A percentile compares a stretch with the other conserved stretches of the same genome.
phyloP scores from a whole-genome alignment of 2,329 filamentous ascomycete genomes.

The Colletotrichum sp. region DNA sequence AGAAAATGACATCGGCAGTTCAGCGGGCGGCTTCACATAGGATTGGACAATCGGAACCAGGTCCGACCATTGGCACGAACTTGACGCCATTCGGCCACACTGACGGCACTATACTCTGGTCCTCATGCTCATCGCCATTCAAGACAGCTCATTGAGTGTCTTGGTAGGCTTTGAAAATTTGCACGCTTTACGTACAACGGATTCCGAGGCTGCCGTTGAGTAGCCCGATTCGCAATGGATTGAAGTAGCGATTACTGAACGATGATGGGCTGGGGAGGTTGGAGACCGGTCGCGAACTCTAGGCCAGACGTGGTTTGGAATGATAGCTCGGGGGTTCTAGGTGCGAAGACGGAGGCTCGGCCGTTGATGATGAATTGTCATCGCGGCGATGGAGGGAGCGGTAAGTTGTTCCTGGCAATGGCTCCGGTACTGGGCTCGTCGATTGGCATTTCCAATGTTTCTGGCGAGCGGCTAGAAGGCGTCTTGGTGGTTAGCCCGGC shows the following conservation, averaged over 20 bases:
- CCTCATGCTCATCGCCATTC: not conserved
- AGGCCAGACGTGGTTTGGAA: not conserved
- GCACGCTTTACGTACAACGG: not conserved
- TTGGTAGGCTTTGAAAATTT: not conserved
- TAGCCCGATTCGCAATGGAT: not conserved
- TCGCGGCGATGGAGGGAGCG: not conserved
- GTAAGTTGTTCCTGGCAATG: not conserved
- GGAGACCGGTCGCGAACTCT: not conserved
- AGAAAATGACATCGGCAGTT: not conserved
- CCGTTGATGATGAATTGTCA: slow-evolving; percentile 2
- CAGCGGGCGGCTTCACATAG: not conserved
- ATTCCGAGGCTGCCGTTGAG: not conserved
- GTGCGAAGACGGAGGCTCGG: not conserved
- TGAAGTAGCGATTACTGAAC: not conserved
- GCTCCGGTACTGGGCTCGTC: not conserved
- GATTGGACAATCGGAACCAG: not conserved
- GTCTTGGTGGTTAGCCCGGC: not conserved
- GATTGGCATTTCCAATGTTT: not conserved
- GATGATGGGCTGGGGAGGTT: not conserved
- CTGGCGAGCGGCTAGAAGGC: slow-evolving; percentile 2
- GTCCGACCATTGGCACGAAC: not conserved
- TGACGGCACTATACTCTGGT: not conserved
- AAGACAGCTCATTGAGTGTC: not conserved
- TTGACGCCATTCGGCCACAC: not conserved
- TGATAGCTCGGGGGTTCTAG: not conserved